Evolutionary conservation across 1,139 yeast species (phyloP).

Genomic region (Pichia inconspicua): DNA sequence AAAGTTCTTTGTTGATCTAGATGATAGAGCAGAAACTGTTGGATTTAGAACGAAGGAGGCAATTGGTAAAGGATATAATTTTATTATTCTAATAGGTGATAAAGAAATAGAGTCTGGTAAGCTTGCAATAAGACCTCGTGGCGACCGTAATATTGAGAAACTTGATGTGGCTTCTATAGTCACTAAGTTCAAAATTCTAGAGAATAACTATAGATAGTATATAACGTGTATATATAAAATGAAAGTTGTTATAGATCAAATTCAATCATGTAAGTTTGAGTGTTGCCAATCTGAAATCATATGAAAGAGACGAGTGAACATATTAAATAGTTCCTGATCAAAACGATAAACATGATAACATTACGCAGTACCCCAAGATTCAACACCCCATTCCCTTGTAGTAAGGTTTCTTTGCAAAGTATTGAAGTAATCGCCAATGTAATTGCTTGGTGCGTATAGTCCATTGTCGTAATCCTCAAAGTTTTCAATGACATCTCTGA

Average conservation of each 20-base stretch:
- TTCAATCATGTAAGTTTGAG: no score
- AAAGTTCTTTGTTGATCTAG: slow-evolving; percentile 70
- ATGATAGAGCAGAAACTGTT: slow-evolving; percentile 66
- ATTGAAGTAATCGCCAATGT: slow-evolving; percentile 53
- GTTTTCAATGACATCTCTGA: slow-evolving; percentile 44
- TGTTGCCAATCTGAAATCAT: no score
- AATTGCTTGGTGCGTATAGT: slow-evolving; percentile 40
- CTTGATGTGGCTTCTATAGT: slow-evolving; percentile 42
- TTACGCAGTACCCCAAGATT: slow-evolving; percentile 17
- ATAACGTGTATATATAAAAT: no score
- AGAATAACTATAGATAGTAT: slow-evolving; percentile 28
- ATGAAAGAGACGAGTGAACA: neutral
- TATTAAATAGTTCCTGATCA: neutral
- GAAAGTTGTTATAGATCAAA: no score
- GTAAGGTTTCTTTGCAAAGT: slow-evolving; percentile 33
- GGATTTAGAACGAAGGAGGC: slow-evolving; percentile 79
- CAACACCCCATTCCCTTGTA: slow-evolving; percentile 28
- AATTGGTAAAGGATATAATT: slow-evolving; percentile 67
- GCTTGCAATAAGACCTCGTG: slow-evolving; percentile 62
- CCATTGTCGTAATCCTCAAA: slow-evolving; percentile 45
- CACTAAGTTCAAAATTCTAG: slow-evolving; percentile 42
- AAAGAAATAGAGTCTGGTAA: slow-evolving; percentile 59
- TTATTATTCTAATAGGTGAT: slow-evolving; percentile 79
- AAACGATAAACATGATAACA: neutral
- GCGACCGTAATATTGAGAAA: slow-evolving; percentile 40